Percentiles rank a stretch among this genome's conserved stretches.
Conservation (phyloP, 331 rosid genomes). For the Dryas integrifolia region DNA sequence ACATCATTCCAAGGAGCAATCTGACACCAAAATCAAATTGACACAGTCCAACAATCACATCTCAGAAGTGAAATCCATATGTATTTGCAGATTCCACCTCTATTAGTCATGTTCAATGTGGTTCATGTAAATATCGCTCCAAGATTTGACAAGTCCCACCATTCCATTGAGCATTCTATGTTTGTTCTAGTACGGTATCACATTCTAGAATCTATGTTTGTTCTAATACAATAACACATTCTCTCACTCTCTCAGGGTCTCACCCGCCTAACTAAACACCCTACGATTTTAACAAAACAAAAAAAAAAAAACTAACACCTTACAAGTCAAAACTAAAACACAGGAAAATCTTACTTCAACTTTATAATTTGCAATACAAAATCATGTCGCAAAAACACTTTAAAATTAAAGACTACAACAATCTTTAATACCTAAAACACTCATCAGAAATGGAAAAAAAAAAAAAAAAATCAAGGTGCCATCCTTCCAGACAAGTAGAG, state of each 20-base stretch:
- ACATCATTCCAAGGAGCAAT: background rate
- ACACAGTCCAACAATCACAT: background rate
- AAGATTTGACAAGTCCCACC: background rate
- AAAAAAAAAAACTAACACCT: background rate
- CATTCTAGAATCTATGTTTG: background rate
- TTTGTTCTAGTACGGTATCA: no score
- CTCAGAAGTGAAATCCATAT: background rate
- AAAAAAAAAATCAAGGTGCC: constrained; percentile 31
- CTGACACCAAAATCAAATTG: background rate
- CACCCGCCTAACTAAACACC: constrained; percentile 9
- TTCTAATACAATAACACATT: background rate
- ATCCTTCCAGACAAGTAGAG: constrained; percentile 45
- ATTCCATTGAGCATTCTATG: background rate
- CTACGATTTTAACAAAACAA: background rate
- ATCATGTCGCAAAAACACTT: constrained; percentile 16
- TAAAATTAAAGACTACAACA: constrained; percentile 17
- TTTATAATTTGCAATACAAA: constrained; percentile 6
- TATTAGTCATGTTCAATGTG: no score
- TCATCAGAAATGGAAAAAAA: constrained; percentile 8
- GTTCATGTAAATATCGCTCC: no score
- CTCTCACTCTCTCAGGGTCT: constrained; percentile 1
- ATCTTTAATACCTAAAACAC: constrained; percentile 21
- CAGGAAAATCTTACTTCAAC: constrained; percentile 17
- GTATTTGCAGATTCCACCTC: background rate
- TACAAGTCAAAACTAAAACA: constrained; percentile 17